Percentiles rank a stretch among this genome's conserved stretches.
phyloP scores from a whole-genome alignment of 495 filamentous ascomycete species.

The Astrothelium subdiscretum region DNA sequence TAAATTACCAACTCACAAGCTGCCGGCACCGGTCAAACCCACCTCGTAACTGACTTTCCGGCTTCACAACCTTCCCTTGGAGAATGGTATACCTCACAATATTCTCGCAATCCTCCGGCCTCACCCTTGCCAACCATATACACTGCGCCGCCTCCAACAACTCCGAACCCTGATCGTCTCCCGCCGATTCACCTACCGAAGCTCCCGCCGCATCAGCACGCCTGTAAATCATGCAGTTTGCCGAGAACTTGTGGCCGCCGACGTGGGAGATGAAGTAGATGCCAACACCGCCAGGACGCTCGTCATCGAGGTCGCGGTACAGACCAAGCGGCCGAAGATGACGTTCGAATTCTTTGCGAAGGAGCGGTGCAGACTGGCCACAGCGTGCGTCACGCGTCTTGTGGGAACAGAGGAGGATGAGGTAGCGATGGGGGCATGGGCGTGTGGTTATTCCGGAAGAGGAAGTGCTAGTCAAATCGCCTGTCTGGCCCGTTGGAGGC shows the following conservation, averaged over 20 bases:
- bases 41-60: conserved; percentile 66
- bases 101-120: conserved; percentile 89
- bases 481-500: no score
- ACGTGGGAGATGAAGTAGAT: conserved; percentile 96
- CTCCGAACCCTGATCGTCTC: conserved; percentile 32
- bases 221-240: conserved; percentile 86
- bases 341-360: conserved; percentile 76
- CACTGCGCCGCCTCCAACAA: conserved; percentile 60
- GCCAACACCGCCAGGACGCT: conserved; percentile 77
- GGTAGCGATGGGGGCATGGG: conserved; percentile 64
- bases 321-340: conserved; percentile 76
- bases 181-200: conserved; percentile 21
- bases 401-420: conserved; percentile 91
- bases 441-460: conserved; percentile 49
- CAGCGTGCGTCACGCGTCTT: conserved; percentile 87
- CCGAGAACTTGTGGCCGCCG: conserved; percentile 86
- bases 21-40: conserved; percentile 79
- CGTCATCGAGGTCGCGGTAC: conserved; percentile 77
- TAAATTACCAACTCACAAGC: conserved; percentile 78
- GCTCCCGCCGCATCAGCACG: conserved; percentile 31
- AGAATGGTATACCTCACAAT: conserved; percentile 81
- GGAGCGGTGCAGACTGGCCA: conserved; percentile 80
- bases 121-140: conserved; percentile 84
- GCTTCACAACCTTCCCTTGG: conserved; percentile 89
- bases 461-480: conserved; percentile 13